Base-by-base conservation (phyloP, 495 filamentous ascomycete genomes). In the Penicillium salamii region DNA sequence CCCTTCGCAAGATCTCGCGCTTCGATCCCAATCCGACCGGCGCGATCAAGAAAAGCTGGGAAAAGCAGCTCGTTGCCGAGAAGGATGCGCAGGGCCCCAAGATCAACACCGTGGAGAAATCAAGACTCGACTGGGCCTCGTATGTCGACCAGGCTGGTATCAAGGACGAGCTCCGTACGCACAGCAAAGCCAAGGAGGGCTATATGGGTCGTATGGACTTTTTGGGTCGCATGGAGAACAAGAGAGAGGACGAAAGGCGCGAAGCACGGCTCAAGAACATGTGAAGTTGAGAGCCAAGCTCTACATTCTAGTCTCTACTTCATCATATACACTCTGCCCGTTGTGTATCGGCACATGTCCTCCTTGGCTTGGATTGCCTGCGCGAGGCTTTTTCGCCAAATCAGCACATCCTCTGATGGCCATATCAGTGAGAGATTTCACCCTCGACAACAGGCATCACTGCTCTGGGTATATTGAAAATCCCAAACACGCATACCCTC, bases 41-140 rank as follows among this genome's bases (percentile, higher is more conserved):
- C n/a, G 46, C 62, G 18, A 75, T 78, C 54, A 78, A 77, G 62
- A 73, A 78, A 64, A 74, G 70, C 64, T 71, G 71, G 75, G 64
- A 72, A 66, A 72, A 71, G 59, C 65, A 69, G 37, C 38, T 58
- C 7, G 28, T 50, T 21, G 24, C 59, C 1, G 66, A 64, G 29
- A 59, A 62, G 26, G 64, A 70, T 53, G 75, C 76, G 4, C 78
- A 78, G 48, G 86, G 87, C 38, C 83, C 86, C 62, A 97, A 97
- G 62, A 79, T 97, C 61, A 97, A 96, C 64, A 95, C 91, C 1
- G 86, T 98, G 18, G 91, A 97, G 72, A 98, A 98, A 75, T 91
- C 87, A 29, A 78, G 88, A 42, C 78, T 96, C 72, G 93, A 98
- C 64, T 98, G 93, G 93, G 90, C 89, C 3, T 86, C 86, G 35